Evolutionary conservation across 768 basidiomycete species (phyloP).

Genomic region (Leccinellum rugosiceps): DNA sequence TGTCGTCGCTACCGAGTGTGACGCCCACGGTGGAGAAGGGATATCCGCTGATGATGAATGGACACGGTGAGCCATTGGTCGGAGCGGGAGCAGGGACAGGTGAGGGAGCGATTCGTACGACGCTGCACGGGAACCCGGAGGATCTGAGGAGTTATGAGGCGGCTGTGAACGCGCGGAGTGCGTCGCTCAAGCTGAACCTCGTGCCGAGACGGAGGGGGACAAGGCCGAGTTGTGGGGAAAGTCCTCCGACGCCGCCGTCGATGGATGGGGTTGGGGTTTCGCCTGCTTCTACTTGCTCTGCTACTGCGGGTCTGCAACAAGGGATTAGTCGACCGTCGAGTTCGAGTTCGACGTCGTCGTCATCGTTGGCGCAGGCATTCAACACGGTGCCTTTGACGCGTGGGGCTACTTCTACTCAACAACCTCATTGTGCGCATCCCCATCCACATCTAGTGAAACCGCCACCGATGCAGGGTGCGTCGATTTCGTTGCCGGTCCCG

Average conservation of each 20-base stretch:
- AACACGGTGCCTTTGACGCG: conserved; percentile 20
- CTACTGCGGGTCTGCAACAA: conserved; percentile 15
- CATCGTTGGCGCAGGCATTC: conserved; percentile 43
- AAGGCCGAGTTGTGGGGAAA: conserved; percentile 10
- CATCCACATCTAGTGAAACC: conserved; percentile 16
- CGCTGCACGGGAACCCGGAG: conserved; percentile 47
- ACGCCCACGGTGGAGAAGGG: conserved; percentile 48
- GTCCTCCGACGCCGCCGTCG: conserved; percentile 19
- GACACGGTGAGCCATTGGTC: conserved; percentile 11
- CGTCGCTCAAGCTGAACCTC: conserved; percentile 57
- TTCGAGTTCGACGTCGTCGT: conserved; percentile 35
- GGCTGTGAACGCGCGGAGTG: conserved; percentile 66
- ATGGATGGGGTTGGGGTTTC: neutral
- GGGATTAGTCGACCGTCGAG: conserved; percentile 36
- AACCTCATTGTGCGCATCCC: neutral
- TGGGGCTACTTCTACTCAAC: neutral
- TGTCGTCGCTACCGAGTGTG: conserved; percentile 68
- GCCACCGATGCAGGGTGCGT: conserved; percentile 25
- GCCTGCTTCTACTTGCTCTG: neutral
- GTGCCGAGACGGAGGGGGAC: conserved; percentile 39
- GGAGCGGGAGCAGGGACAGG: conserved; percentile 1
- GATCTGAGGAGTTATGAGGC: conserved; percentile 73
- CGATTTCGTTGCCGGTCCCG: conserved; percentile 36
- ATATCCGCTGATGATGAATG: conserved; percentile 19
- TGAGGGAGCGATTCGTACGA: conserved; percentile 34